Percentiles rank a stretch among this genome's conserved stretches.
These are phyloP conservation scores for Oryza brachyantha DNA, from an alignment of 176 grass and related monocot genomes.

Conservation along the genomic window DNA sequence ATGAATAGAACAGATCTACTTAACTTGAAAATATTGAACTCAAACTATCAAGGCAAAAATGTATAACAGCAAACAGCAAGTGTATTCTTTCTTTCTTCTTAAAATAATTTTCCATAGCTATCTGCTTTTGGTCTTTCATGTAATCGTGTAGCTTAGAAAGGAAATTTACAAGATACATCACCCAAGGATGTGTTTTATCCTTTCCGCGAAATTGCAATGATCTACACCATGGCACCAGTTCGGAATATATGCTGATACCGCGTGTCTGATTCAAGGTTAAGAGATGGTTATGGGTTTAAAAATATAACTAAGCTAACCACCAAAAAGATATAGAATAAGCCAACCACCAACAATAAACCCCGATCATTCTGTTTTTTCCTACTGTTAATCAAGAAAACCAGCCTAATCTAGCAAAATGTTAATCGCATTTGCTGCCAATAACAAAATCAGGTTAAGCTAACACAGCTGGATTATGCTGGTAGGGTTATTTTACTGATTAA, in stretches of 20 bases:
- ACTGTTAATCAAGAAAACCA: neutral
- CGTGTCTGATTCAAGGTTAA: too few relatives aligned
- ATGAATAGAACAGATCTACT: too few relatives aligned
- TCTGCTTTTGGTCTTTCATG: neutral
- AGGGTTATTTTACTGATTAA: neutral
- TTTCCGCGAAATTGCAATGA: conserved; percentile 4
- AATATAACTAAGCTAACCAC: neutral
- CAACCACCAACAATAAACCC: neutral
- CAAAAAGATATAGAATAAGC: too few relatives aligned
- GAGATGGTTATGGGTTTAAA: too few relatives aligned
- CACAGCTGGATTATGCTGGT: neutral
- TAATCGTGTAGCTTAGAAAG: neutral
- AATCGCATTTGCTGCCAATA: neutral
- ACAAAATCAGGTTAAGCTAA: neutral
- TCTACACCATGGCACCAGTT: neutral
- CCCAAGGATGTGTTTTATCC: neutral
- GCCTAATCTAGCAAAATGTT: neutral
- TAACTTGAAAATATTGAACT: neutral
- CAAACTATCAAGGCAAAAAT: neutral
- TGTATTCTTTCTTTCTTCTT: neutral
- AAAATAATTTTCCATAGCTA: neutral
- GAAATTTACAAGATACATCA: neutral
- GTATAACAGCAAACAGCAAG: neutral
- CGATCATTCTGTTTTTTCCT: neutral
- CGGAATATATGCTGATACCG: too few relatives aligned